Evolutionary conservation across 768 basidiomycete genomes (phyloP).

Genomic region (Suillus decipiens): DNA sequence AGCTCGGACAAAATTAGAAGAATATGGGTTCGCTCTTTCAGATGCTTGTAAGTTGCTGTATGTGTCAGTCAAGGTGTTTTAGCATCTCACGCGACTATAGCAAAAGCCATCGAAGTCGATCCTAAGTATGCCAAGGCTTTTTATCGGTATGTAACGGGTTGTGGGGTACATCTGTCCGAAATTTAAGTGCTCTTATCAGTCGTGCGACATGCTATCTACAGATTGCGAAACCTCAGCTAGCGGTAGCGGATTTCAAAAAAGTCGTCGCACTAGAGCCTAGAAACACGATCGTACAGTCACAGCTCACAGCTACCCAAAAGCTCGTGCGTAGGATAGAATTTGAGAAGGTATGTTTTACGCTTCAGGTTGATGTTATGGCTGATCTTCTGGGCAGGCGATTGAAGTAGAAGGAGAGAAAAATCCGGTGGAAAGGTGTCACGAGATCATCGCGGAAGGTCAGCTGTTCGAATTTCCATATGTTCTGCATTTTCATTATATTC

Average conservation of each 20-base stretch:
- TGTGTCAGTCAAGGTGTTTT: neutral
- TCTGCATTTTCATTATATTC: slow-evolving; percentile 13
- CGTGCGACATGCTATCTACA: slow-evolving; percentile 91
- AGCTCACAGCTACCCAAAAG: slow-evolving; percentile 89
- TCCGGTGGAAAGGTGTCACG: slow-evolving; percentile 70
- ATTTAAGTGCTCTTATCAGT: slow-evolving; percentile 38
- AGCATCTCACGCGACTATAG: slow-evolving; percentile 38
- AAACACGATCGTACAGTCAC: slow-evolving; percentile 77
- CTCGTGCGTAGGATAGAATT: slow-evolving; percentile 88
- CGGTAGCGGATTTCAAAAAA: slow-evolving; percentile 86
- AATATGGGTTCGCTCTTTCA: slow-evolving; percentile 88
- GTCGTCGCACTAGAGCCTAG: slow-evolving; percentile 82
- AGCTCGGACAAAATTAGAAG: slow-evolving; percentile 88
- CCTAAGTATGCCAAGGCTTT: slow-evolving; percentile 89
- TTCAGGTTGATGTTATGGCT: neutral
- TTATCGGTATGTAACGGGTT: slow-evolving; percentile 57
- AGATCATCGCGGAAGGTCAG: slow-evolving; percentile 79
- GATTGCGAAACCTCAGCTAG: slow-evolving; percentile 82
- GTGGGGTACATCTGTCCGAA: neutral
- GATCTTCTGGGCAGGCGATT: slow-evolving; percentile 63
- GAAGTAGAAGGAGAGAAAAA: slow-evolving; percentile 88
- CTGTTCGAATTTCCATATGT: neutral
- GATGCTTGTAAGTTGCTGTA: slow-evolving; percentile 71
- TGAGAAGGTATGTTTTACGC: slow-evolving; percentile 64
- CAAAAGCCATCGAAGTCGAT: slow-evolving; percentile 85